Evolutionary conservation across 148 eudicot species (phyloP).

Genomic region (Limonium bicolor): DNA sequence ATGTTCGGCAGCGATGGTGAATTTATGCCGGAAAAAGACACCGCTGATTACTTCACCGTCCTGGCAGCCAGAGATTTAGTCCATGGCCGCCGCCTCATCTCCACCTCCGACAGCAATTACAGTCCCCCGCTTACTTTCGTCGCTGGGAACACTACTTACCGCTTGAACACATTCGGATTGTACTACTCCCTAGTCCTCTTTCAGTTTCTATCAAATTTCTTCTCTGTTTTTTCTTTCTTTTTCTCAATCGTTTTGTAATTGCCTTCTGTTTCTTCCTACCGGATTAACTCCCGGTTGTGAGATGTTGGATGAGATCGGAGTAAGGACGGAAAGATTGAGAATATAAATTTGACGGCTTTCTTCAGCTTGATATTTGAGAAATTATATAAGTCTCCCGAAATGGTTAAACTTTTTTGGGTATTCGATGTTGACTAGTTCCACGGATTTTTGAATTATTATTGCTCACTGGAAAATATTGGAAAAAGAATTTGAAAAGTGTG

Average conservation of each 20-base stretch:
- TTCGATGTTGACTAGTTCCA: too few relatives aligned
- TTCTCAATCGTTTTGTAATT: not conserved
- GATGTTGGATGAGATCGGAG: too few relatives aligned
- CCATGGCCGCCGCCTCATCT: slow-evolving; percentile 42
- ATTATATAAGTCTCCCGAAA: too few relatives aligned
- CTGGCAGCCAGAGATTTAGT: slow-evolving; percentile 67
- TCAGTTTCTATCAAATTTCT: not conserved
- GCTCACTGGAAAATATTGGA: too few relatives aligned
- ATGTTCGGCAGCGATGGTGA: slow-evolving; percentile 19
- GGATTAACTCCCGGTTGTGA: too few relatives aligned
- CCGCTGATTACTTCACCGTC: slow-evolving; percentile 34
- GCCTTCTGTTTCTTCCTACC: too few relatives aligned
- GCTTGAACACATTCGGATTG: slow-evolving; percentile 43
- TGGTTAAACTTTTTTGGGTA: too few relatives aligned
- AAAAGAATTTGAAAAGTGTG: too few relatives aligned
- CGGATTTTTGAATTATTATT: too few relatives aligned
- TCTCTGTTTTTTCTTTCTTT: not conserved
- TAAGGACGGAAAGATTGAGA: too few relatives aligned
- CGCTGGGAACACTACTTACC: slow-evolving; percentile 43
- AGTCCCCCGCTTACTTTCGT: slow-evolving; percentile 28
- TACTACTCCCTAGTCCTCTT: slow-evolving; percentile 16
- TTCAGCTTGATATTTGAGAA: too few relatives aligned
- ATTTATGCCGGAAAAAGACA: slow-evolving; percentile 50
- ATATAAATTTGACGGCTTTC: too few relatives aligned
- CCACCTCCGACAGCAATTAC: slow-evolving; percentile 2